Conservation (phyloP, 139 green algal genomes). For the Picocystis salinarum region DNA sequence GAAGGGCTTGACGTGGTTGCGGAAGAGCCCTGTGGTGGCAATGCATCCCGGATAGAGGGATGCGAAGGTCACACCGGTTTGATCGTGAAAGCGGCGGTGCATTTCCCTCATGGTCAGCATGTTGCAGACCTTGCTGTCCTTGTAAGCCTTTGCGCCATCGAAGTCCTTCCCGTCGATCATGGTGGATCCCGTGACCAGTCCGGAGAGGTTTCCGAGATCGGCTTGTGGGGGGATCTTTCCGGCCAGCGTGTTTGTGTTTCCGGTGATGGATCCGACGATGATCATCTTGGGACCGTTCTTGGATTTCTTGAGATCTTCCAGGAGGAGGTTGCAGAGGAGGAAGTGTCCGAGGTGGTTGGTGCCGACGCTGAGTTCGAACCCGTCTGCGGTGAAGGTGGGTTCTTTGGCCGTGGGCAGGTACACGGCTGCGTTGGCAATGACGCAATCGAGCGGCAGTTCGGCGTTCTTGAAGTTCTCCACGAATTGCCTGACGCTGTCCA, state of each 20-base stretch:
- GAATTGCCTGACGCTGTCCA: slow-evolving; percentile 64
- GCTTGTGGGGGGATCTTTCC: slow-evolving; percentile 80
- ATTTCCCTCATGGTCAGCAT: slow-evolving; percentile 89
- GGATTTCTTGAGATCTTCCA: slow-evolving; percentile 55
- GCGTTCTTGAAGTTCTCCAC: slow-evolving; percentile 40
- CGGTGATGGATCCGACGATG: slow-evolving; percentile 88
- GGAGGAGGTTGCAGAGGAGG: slow-evolving; percentile 63
- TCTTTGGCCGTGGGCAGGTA: slow-evolving; percentile 78
- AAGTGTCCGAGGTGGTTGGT: slow-evolving; percentile 90
- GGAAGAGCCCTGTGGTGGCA: slow-evolving; percentile 80
- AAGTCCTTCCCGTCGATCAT: slow-evolving; percentile 82
- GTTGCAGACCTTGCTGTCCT: slow-evolving; percentile 93
- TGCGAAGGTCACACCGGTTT: slow-evolving; percentile 59
- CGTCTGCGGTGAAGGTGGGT: slow-evolving; percentile 66
- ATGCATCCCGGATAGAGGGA: slow-evolving; percentile 93
- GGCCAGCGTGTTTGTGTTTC: slow-evolving; percentile 86
- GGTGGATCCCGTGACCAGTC: slow-evolving; percentile 30
- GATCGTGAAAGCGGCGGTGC: slow-evolving; percentile 48
- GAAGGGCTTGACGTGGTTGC: slow-evolving; percentile 61
- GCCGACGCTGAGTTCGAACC: slow-evolving; percentile 59
- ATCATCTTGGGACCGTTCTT: slow-evolving; percentile 29
- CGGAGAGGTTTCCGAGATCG: slow-evolving; percentile 67
- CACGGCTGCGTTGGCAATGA: slow-evolving; percentile 84
- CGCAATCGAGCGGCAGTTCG: slow-evolving; percentile 42
- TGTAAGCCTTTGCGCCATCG: slow-evolving; percentile 91